Percentiles rank a stretch among this genome's conserved stretches.
These are phyloP conservation scores for Wickerhamiella cacticola DNA, from an alignment of 805 yeast species.

Conservation along the genomic window DNA sequence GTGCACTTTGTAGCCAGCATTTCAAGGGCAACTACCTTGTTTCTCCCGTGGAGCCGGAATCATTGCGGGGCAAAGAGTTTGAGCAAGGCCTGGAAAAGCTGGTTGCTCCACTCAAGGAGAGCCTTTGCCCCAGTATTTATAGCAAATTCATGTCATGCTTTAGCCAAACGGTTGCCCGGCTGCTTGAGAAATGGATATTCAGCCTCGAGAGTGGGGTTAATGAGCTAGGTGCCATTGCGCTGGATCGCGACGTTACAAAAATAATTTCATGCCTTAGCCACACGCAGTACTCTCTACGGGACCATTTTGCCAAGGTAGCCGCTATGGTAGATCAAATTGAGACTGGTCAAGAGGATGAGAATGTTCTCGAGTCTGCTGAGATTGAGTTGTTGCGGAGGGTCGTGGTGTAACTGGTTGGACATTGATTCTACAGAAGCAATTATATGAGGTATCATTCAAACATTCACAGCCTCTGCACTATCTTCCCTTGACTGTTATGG, in stretches of 20 bases:
- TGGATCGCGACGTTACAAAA: constrained; percentile 69
- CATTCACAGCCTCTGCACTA: too few species aligned
- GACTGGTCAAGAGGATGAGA: constrained; percentile 51
- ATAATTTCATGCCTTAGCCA: constrained; percentile 57
- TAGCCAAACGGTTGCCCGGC: constrained; percentile 42
- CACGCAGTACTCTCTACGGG: constrained; percentile 61
- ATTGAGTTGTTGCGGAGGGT: constrained; percentile 29
- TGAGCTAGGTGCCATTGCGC: constrained; percentile 68
- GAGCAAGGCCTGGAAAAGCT: constrained; percentile 51
- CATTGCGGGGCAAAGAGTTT: constrained; percentile 33
- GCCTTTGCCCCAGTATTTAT: constrained; percentile 45
- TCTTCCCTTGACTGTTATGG: too few species aligned
- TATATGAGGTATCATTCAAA: too few species aligned
- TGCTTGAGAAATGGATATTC: constrained; percentile 59
- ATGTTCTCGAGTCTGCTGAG: constrained; percentile 74
- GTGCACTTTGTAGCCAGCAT: constrained; percentile 25
- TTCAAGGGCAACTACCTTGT: constrained; percentile 33
- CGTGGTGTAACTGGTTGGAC: neutral
- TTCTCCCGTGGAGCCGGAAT: constrained; percentile 24
- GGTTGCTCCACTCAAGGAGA: constrained; percentile 52
- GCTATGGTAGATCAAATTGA: constrained; percentile 76
- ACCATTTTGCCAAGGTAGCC: constrained; percentile 65
- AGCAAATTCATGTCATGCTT: constrained; percentile 37
- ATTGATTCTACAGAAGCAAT: too few species aligned
- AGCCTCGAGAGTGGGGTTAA: constrained; percentile 53